phyloP scores from a whole-genome alignment of 495 filamentous ascomycete genomes.

The Haplographium delicatum region DNA sequence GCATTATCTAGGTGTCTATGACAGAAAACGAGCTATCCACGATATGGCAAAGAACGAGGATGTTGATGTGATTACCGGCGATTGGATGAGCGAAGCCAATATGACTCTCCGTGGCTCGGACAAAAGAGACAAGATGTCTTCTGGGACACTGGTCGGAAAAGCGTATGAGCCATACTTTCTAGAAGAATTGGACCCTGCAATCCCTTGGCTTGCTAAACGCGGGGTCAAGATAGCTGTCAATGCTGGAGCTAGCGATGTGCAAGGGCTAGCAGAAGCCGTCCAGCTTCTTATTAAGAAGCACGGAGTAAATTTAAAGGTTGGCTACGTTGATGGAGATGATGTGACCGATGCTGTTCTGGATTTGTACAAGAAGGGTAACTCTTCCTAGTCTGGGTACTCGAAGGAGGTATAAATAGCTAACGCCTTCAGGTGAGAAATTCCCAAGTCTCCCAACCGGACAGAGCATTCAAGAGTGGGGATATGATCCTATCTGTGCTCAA shows the following conservation, averaged over 20 bases:
- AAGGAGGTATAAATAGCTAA: not conserved
- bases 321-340: conserved; percentile 43
- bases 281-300: conserved; percentile 31
- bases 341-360: conserved; percentile 4
- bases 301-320: conserved; percentile 33
- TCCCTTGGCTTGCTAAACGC: conserved; percentile 44
- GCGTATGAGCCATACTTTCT: conserved; percentile 49
- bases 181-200: conserved; percentile 45
- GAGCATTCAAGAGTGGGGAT: conserved; percentile 34
- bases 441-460: not conserved
- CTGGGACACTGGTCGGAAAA: not conserved
- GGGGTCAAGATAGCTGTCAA: conserved; percentile 54
- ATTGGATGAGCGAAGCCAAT: conserved; percentile 45
- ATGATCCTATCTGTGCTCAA: conserved; percentile 50
- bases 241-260: conserved; percentile 49
- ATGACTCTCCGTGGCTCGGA: conserved; percentile 12
- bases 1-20: no score
- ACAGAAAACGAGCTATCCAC: no score
- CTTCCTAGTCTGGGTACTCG: no score
- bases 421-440: conserved; percentile 4
- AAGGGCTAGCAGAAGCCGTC: conserved; percentile 42
- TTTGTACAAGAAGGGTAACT: not conserved
- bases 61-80: conserved; percentile 51
- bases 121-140: not conserved
- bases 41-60: conserved; percentile 37